Conservation (phyloP, 495 filamentous ascomycete genomes). For the Aspergillus nidulans region DNA sequence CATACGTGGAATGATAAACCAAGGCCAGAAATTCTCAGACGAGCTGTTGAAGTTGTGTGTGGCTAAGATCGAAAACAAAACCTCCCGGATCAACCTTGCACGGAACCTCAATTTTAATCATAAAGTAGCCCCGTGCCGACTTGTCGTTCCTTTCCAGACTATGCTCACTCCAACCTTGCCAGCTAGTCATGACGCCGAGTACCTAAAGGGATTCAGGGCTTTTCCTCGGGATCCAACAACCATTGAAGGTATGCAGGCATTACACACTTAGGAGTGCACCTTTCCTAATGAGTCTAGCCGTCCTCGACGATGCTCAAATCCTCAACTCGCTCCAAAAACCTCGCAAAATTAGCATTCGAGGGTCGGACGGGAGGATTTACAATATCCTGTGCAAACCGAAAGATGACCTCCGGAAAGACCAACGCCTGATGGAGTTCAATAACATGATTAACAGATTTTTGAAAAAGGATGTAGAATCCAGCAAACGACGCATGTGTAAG, state of each 20-base stretch:
- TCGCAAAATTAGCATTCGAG: slow-evolving; percentile 80
- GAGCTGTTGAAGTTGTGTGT: slow-evolving; percentile 79
- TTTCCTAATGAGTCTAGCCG: slow-evolving; percentile 44
- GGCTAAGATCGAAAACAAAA: slow-evolving; percentile 63
- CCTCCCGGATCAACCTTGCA: slow-evolving; percentile 64
- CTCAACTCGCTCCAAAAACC: slow-evolving; percentile 88
- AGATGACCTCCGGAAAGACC: slow-evolving; percentile 94
- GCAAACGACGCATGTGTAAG: slow-evolving; percentile 70
- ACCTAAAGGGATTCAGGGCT: slow-evolving; percentile 68
- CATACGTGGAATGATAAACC: slow-evolving; percentile 65
- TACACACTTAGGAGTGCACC: not conserved
- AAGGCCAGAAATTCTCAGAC: slow-evolving; percentile 78
- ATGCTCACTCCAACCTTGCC: slow-evolving; percentile 81
- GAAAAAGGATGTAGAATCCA: slow-evolving; percentile 84
- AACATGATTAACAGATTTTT: slow-evolving; percentile 93
- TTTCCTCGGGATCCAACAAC: slow-evolving; percentile 67
- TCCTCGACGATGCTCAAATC: slow-evolving; percentile 83
- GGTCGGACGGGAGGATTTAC: slow-evolving; percentile 83
- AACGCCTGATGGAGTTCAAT: slow-evolving; percentile 98
- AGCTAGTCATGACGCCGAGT: slow-evolving; percentile 61
- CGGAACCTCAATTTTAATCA: slow-evolving; percentile 79
- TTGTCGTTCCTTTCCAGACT: slow-evolving; percentile 84
- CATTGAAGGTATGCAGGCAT: slow-evolving; percentile 43
- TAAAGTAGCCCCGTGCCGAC: slow-evolving; percentile 70
- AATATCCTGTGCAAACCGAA: slow-evolving; percentile 94